A percentile compares a stretch with the other conserved stretches of the same genome.
Evolutionary conservation across 306 rosid genomes (phyloP).

Genomic region (Phaseolus lunatus): DNA sequence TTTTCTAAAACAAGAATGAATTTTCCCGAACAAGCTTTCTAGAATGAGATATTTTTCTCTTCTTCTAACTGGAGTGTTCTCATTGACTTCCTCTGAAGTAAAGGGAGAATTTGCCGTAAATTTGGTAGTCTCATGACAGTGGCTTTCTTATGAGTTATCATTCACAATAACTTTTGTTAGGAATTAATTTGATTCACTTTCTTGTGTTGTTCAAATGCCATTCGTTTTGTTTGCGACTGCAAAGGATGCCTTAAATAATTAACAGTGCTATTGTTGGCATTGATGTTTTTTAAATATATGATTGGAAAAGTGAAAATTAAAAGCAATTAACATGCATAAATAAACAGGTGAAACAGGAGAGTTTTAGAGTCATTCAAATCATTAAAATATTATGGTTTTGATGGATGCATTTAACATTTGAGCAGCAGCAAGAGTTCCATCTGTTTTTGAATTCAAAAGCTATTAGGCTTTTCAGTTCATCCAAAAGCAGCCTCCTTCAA

Average conservation of each 20-base stretch:
- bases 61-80: too few relatives aligned
- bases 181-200: too few relatives aligned
- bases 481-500: constrained; percentile 10
- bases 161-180: too few relatives aligned
- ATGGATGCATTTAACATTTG: background rate
- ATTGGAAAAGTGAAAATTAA: background rate
- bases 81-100: too few relatives aligned
- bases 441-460: background rate
- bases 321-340: constrained; percentile 2
- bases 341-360: background rate
- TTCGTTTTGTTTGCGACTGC: background rate
- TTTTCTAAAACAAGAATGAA: too few relatives aligned
- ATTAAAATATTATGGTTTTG: too few relatives aligned
- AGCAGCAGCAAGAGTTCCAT: background rate
- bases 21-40: too few relatives aligned
- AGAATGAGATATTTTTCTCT: too few relatives aligned
- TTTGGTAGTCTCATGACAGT: background rate
- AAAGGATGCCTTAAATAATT: background rate
- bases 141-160: background rate
- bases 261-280: background rate
- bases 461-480: background rate
- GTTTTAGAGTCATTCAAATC: too few relatives aligned
- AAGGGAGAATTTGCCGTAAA: too few relatives aligned
- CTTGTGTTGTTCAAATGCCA: background rate
- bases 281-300: background rate